Conservation (phyloP, 2,329 filamentous ascomycete genomes). For the Ophiocordyceps robertsii region DNA sequence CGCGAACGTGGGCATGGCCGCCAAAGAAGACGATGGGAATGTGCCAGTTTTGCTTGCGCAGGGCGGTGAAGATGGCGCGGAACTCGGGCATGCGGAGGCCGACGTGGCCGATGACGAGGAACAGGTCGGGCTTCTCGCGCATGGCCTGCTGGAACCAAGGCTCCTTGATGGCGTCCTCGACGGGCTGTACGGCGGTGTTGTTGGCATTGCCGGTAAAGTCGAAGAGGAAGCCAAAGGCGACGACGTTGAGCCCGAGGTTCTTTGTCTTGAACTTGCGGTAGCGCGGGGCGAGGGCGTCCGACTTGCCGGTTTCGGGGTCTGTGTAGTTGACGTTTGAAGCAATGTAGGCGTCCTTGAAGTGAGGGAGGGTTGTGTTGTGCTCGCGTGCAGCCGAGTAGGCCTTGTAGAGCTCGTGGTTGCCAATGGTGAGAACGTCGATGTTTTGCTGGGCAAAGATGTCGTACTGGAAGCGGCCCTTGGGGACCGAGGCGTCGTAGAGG, state of each 20-base stretch:
- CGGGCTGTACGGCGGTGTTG: slow-evolving; percentile 73
- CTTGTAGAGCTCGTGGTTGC: slow-evolving; percentile 93
- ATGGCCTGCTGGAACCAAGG: slow-evolving; percentile 83
- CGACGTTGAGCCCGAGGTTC: slow-evolving; percentile 69
- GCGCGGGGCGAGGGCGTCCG: slow-evolving; percentile 63
- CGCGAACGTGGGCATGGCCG: slow-evolving; percentile 79
- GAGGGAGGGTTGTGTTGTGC: slow-evolving; percentile 65
- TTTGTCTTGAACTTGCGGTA: slow-evolving; percentile 87
- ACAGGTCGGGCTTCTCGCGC: slow-evolving; percentile 72
- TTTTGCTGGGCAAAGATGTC: slow-evolving; percentile 74
- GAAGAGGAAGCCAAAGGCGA: slow-evolving; percentile 91
- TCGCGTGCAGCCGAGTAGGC: slow-evolving; percentile 65
- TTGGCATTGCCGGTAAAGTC: slow-evolving; percentile 85
- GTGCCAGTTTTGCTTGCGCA: slow-evolving; percentile 63
- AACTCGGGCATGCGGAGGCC: slow-evolving; percentile 72
- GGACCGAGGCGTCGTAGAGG: slow-evolving; percentile 77
- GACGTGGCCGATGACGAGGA: slow-evolving; percentile 77
- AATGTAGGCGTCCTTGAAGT: slow-evolving; percentile 69
- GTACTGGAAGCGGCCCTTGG: slow-evolving; percentile 80
- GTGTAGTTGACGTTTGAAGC: slow-evolving; percentile 89
- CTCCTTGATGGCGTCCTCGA: slow-evolving; percentile 69
- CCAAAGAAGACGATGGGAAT: slow-evolving; percentile 86
- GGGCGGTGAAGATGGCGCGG: slow-evolving; percentile 61
- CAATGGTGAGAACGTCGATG: slow-evolving; percentile 73
- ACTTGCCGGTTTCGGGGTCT: slow-evolving; percentile 55